Base-by-base conservation (phyloP, 23 red algal species). In the Gracilaria gracilis region DNA sequence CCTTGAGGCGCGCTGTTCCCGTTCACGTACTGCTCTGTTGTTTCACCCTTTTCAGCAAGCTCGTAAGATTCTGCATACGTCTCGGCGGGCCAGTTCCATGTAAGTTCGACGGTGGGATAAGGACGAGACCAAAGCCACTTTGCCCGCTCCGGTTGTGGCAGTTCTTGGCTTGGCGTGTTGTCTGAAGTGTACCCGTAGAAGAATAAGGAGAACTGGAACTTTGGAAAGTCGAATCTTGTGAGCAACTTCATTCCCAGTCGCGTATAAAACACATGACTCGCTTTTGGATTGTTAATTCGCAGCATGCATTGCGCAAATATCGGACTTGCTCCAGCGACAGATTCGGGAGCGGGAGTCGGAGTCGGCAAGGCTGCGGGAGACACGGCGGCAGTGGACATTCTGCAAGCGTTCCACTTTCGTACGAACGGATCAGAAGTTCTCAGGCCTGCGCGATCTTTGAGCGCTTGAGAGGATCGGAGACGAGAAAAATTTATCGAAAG, bases 231-330 rank as follows among this genome's bases (percentile, higher is more conserved):
- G n/a, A 99, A 92, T 23, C 84, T 61, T 5, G 97, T 99, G 81
- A 99, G 82, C 29, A 88, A 80, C 27, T 16, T 78, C 97, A 99
- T 96, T 31, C 97, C 97, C 21, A 99, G 82, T 15, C 59, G 29
- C 25, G 88, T 74, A 81, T 99, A 99, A 61, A 99, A 99, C 13
- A 19, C 64, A 39, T 86, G 53, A 79, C 65, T 89, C 8, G 75
- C 76, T 23, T 32, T 69, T n/a, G 93, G 94, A 67, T 93, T 62
- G 73, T 85, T 86, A 62, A 96, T 88, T 19, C 97, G 89, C 19
- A 99, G 62, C 97, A 99, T 99, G 65, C 88, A 91, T 66, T 99
- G 97, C 27, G 97, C 97, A 89, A 96, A 96, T 16, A 99, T 91
- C 7, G 97, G 90, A 66, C 95, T 88, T 6, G 54, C 42, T 32